Conservation (phyloP, 805 yeast genomes). For the Kuraishia molischiana region DNA sequence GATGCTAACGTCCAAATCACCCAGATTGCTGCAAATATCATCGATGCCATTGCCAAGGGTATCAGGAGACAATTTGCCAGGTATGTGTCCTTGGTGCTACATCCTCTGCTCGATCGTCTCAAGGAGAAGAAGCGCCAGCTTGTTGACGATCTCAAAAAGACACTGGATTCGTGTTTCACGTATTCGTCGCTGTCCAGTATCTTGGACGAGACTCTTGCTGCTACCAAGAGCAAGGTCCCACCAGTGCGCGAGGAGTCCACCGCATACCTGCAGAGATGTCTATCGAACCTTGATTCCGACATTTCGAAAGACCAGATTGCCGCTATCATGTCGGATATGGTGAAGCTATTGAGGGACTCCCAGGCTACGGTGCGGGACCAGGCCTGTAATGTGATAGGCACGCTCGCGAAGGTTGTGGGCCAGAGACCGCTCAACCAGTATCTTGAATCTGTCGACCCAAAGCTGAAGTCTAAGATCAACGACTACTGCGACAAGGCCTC, state of each 20-base stretch:
- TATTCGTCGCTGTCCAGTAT: constrained; percentile 42
- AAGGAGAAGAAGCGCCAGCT: constrained; percentile 83
- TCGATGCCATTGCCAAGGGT: constrained; percentile 55
- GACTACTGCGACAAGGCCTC: constrained; percentile 46
- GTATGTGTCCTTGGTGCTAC: constrained; percentile 42
- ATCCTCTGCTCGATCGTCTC: constrained; percentile 66
- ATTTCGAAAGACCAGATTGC: constrained; percentile 51
- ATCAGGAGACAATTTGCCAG: constrained; percentile 45
- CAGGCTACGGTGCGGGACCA: constrained; percentile 76
- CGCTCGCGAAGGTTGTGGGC: constrained; percentile 76
- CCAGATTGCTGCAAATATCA: constrained; percentile 61
- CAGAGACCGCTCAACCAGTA: constrained; percentile 51
- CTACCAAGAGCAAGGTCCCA: constrained; percentile 73
- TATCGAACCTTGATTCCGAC: constrained; percentile 34
- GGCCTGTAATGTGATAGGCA: constrained; percentile 72
- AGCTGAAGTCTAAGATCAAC: constrained; percentile 53
- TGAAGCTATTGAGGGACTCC: constrained; percentile 69
- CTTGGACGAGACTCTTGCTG: constrained; percentile 47
- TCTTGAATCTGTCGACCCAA: constrained; percentile 65
- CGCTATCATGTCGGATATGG: constrained; percentile 40
- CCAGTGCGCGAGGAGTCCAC: constrained; percentile 68
- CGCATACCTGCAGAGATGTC: constrained; percentile 52
- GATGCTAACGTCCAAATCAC: constrained; percentile 90
- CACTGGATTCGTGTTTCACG: constrained; percentile 55
- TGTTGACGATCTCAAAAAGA: constrained; percentile 54